phyloP scores from a whole-genome alignment of 805 yeast species.

The Yarrowia sp. region DNA sequence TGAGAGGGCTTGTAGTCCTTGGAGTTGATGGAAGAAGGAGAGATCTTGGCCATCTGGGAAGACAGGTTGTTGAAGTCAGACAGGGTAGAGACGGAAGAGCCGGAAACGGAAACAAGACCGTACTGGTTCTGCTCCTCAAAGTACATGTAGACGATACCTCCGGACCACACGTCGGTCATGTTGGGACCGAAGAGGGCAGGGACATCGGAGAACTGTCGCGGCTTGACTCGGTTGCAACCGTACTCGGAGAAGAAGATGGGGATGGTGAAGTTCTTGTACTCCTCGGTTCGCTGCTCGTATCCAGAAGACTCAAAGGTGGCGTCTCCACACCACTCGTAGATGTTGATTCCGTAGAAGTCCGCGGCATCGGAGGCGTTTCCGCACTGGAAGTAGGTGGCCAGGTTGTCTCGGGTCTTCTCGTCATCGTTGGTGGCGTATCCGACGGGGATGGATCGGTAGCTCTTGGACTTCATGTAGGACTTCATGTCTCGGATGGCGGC shows the following conservation, averaged over 20 bases:
- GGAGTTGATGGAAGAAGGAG: constrained; percentile 49
- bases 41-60: constrained; percentile 51
- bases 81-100: constrained; percentile 53
- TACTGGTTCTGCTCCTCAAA: constrained; percentile 79
- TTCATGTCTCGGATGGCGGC: constrained; percentile 93
- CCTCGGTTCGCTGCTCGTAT: constrained; percentile 66
- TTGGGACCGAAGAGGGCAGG: constrained; percentile 59
- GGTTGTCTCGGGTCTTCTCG: constrained; percentile 66
- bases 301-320: constrained; percentile 58
- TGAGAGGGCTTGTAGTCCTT: constrained; percentile 41
- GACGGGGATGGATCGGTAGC: constrained; percentile 80
- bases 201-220: constrained; percentile 77
- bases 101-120: constrained; percentile 66
- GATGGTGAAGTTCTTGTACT: constrained; percentile 67
- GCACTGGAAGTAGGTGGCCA: constrained; percentile 86
- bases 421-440: constrained; percentile 95
- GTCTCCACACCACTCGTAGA: constrained; percentile 85
- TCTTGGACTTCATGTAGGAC: constrained; percentile 61
- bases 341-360: constrained; percentile 81
- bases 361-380: constrained; percentile 60
- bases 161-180: constrained; percentile 91
- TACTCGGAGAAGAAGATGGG: constrained; percentile 87
- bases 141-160: constrained; percentile 92
- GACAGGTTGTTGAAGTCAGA: constrained; percentile 58
- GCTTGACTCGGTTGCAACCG: constrained; percentile 74